Base-by-base conservation (phyloP, 192 early-diverging fungal genomes). In the Gaertneriomyces sp. region DNA sequence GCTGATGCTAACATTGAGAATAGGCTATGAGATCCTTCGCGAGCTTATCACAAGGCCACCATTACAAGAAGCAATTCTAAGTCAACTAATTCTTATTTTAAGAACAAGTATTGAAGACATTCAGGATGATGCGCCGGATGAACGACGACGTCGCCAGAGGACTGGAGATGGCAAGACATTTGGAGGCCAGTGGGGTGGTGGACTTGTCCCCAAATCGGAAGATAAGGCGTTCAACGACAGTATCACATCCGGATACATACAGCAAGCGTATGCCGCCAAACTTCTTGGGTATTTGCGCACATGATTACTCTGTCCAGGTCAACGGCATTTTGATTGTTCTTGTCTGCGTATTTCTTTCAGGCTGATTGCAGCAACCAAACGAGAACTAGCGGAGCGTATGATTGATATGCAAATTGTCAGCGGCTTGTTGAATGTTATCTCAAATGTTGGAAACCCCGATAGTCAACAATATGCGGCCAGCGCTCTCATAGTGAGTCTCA, bases 201-300 rank as follows among this genome's bases (percentile, higher is more conserved):
- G 68, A 2, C 5, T 67, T 6, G 41, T 59, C 19, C 25, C 60
- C 8, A 71, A 76, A 43, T 19, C 65, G 4, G 75, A 76, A 55
- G 63, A 66, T 38, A 63, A 70, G 52, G 70, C 69, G 33, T 61
- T 66, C 46, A 80, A 68, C 45, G 81, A 81, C 49, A 45, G 58
- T 14, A 60, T 84, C 38, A 42, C 70, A 42, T 73, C 84, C 40
- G 64, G 71, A 10, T 86, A 74, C 59, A 71, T 85, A 42, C 85
- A 86, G 61, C 85, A 86, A 68, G 74, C 82, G 3, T 86, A 86
- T 63, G 81, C 83, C 6, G 76, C 85, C 1, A 80, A 81, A 49
- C 61, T 86, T 3, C 60, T 86, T 12, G 83, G 85, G 84, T 85
- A 62, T 50, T 51, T 76, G 7, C n/a, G 3, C 8, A 33, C 25